Evolutionary conservation across 2,329 filamentous ascomycete genomes (phyloP), one percentile per base, ranked within the genome.

Genomic region (Cryphonectria naterciae): DNA sequence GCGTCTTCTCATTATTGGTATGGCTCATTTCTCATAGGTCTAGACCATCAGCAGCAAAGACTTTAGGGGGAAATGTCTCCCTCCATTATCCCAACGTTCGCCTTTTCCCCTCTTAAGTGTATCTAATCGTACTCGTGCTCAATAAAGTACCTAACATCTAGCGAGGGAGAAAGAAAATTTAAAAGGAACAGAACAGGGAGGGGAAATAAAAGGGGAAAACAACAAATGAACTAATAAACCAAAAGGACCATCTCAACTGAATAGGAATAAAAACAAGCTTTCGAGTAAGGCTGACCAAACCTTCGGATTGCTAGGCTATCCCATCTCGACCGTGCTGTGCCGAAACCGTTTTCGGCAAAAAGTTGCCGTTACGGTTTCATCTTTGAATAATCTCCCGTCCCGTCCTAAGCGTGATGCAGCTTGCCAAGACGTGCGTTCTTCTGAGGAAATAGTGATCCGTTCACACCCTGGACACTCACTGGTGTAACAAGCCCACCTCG

Each of bases 221-320:
- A 32, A 32, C 32, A 32, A 32, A 32, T 32, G 32, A 3, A 32
- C 32, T 32, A 32, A 32, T 32, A 32, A 32, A 32, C 32, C 32
- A 32, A 32, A 32, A 32, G 32, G 32, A 32, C 32, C 3, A 32
- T 4, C 32, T 32, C 32, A 32, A 4, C 4, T 32, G 32, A 32
- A 32, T 32, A 58, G 35, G 4, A 13, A 39, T 28, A 22, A 46
- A 62, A 46, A 46, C 37, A 65, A 65, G 63, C 43, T 65, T 65
- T 35, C 43, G 7, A 17, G 37, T 25, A 49, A 35, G 43, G 17
- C 32, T 37, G 17, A 28, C 28, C 43, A 52, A 52, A 32, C 39
- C 41, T 11, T 65, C 63, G 28, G 63, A 65, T 49, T 8, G n/a
- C 43, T 41, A 46, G n/a, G 17, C 61, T 10, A n/a, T 46, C 39